Conservation (phyloP, 768 basidiomycete genomes). For the Russula lepida region DNA sequence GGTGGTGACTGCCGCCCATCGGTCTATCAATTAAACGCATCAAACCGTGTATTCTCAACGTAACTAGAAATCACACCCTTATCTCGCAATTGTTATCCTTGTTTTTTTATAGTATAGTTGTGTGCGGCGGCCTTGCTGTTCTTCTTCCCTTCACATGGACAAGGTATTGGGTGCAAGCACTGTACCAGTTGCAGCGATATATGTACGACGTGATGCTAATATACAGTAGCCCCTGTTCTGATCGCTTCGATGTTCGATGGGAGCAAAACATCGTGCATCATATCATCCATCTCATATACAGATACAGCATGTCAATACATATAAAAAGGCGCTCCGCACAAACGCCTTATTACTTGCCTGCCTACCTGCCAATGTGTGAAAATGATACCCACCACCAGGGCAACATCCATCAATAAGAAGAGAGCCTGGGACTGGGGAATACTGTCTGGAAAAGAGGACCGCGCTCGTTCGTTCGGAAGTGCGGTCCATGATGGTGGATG, state of each 20-base stretch:
- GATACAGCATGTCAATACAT: not conserved
- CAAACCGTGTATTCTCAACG: not conserved
- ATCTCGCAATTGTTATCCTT: conserved; percentile 8
- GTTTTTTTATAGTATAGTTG: not conserved
- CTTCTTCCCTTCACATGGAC: not conserved
- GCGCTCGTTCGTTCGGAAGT: no score
- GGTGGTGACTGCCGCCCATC: not conserved
- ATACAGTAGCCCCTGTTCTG: not conserved
- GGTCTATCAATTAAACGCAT: not conserved
- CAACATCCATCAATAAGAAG: no score
- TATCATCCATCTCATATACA: no score
- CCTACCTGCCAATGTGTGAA: not conserved
- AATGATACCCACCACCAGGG: not conserved
- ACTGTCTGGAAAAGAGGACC: no score
- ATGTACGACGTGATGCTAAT: not conserved
- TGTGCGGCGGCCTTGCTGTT: not conserved
- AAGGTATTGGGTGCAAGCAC: not conserved
- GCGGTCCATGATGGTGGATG: no score
- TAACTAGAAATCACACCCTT: not conserved
- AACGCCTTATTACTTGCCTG: not conserved
- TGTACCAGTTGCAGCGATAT: not conserved
- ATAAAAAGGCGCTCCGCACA: not conserved
- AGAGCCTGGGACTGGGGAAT: no score
- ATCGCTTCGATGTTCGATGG: not conserved
- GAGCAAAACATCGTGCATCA: no score